These are phyloP conservation scores for Talaromyces stipitatus DNA, from an alignment of 495 filamentous ascomycete genomes.

Conservation along the genomic window DNA sequence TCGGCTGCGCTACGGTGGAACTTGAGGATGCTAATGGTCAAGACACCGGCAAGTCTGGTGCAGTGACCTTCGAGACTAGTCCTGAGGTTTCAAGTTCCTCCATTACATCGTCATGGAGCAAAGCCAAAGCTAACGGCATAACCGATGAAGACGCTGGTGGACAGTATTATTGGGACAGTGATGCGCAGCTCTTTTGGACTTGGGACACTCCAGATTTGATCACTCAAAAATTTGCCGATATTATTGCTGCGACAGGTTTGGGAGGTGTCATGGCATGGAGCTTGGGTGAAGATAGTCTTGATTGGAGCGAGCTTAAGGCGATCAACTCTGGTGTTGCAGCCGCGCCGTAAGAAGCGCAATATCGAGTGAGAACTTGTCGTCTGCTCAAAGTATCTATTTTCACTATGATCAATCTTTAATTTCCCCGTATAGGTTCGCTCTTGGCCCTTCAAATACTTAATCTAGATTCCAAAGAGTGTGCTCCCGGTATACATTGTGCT, in stretches of 20 bases:
- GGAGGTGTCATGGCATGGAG: constrained; percentile 71
- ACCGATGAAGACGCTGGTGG: constrained; percentile 55
- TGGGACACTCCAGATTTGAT: constrained; percentile 64
- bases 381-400: not conserved
- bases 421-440: not conserved
- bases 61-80: constrained; percentile 40
- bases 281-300: constrained; percentile 57
- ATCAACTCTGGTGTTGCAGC: constrained; percentile 40
- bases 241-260: constrained; percentile 49
- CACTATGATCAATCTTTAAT: not conserved
- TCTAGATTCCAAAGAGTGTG: not conserved
- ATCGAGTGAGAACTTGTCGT: not conserved
- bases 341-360: not conserved
- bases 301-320: constrained; percentile 50
- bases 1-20: constrained; percentile 55
- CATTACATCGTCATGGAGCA: constrained; percentile 33
- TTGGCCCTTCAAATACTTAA: not conserved
- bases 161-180: constrained; percentile 59
- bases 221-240: constrained; percentile 51
- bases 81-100: constrained; percentile 9
- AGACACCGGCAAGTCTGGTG: constrained; percentile 56
- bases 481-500: not conserved
- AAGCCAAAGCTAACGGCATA: constrained; percentile 43
- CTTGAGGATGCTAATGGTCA: constrained; percentile 59
- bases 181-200: constrained; percentile 61